phyloP scores from a whole-genome alignment of 1,284 basidiomycete species.

The Ceratobasidium sp. region DNA sequence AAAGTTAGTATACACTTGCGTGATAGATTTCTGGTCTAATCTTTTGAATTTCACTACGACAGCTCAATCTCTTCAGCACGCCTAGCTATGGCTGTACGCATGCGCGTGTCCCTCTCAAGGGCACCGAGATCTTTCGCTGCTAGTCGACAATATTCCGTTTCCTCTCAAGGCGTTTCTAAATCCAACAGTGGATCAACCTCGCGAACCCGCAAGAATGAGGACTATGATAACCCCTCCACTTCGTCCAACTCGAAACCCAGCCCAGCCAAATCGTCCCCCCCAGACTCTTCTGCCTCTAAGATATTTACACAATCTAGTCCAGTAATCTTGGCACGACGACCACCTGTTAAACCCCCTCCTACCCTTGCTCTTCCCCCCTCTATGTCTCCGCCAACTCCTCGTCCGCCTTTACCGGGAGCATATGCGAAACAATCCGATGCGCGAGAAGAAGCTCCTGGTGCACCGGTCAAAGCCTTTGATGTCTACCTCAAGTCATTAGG shows the following conservation, averaged over 20 bases:
- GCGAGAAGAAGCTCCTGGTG: not conserved
- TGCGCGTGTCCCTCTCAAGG: not conserved
- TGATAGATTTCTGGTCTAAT: no score
- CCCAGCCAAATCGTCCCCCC: not conserved
- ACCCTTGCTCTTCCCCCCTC: constrained; percentile 33
- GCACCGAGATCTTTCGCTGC: not conserved
- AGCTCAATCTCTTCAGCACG: no score
- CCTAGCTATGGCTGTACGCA: constrained; percentile 1
- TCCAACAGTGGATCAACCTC: not conserved
- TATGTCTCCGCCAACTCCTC: constrained; percentile 15
- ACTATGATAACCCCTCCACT: not conserved
- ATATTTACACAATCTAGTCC: constrained; percentile 14
- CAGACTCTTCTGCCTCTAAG: constrained; percentile 7
- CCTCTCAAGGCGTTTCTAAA: not conserved
- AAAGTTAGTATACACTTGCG: no score
- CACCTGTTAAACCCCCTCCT: constrained; percentile 18
- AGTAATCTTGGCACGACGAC: constrained; percentile 26
- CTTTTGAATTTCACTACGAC: no score
- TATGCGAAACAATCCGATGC: not conserved
- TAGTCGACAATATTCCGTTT: not conserved
- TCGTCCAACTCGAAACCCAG: not conserved
- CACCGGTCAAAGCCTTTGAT: not conserved
- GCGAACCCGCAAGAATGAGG: not conserved
- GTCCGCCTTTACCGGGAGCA: not conserved
- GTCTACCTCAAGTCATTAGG: constrained; percentile 26